A percentile compares a stretch with the other conserved stretches of the same genome.
phyloP scores from a whole-genome alignment of 441 rosid species.

The Mallotus repandus region DNA sequence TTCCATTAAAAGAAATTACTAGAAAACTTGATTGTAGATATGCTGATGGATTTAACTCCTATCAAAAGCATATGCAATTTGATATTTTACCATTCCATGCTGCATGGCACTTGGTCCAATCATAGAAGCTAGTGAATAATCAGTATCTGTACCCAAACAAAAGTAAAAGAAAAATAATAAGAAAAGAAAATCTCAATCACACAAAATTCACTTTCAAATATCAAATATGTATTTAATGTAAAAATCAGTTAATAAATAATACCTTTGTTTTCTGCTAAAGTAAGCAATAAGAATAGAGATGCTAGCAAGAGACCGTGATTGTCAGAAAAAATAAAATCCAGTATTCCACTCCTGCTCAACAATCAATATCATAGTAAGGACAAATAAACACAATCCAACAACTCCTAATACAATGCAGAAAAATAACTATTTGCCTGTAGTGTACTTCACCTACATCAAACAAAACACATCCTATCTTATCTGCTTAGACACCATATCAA shows the following conservation, averaged over 20 bases:
- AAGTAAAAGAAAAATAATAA: not conserved
- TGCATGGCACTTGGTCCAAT: constrained; percentile 33
- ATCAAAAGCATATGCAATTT: constrained; percentile 11
- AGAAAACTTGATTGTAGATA: not conserved
- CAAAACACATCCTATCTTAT: not conserved
- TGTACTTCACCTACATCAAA: not conserved
- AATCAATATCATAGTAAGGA: constrained; percentile 17
- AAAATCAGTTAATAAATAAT: constrained; percentile 13
- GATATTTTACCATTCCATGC: constrained; percentile 38
- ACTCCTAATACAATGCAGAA: not conserved
- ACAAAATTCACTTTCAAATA: no score
- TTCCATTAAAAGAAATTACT: not conserved
- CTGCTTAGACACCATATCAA: not conserved
- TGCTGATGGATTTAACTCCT: constrained; percentile 7
- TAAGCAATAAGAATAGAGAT: constrained; percentile 50
- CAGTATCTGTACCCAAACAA: constrained; percentile 40
- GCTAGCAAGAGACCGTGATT: constrained; percentile 44
- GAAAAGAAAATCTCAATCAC: not conserved
- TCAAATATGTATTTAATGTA: not conserved
- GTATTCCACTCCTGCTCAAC: constrained; percentile 48
- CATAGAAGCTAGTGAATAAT: constrained; percentile 28
- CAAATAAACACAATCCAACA: constrained; percentile 3
- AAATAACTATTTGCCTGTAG: not conserved
- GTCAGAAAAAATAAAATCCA: constrained; percentile 45
- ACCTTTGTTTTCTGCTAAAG: constrained; percentile 58